Base-by-base conservation (phyloP, 1,139 yeast genomes). In the Kodamaea suecica region DNA sequence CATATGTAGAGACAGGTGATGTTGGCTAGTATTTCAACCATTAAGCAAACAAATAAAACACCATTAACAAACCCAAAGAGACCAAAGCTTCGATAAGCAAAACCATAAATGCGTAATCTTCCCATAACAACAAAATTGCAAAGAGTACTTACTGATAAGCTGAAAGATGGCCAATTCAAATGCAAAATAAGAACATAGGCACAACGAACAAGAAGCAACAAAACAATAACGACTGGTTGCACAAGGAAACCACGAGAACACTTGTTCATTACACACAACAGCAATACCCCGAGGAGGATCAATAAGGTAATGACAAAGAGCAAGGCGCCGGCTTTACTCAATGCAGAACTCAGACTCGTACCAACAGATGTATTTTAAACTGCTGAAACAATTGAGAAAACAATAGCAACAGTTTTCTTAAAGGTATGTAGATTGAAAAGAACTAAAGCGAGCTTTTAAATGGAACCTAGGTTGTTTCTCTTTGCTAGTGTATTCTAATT, bases 101-200 rank as follows among this genome's bases (percentile, higher is more conserved):
- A 1, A 37, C 53, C 39, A 52, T 23, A 29, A 50, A 51, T 7
- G 53, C 43, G 27, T 48, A 53, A 38, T 50, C 52, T 34, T 44
- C 37, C 38, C 43, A 52, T 44, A 11, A 56, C 57, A 26, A 42
- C 44, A 17, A 52, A 21, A 21, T 52, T 35, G n/a, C 43, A 33
- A 34, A 40, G 51, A 30, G 48, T 38, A 23, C 48, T 42, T 9
- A 51, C 45, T 8, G 33, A 27, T 50, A 40, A 21, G 39, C 36
- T 27, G 45, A 28, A 20, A 20, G 7, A n/a, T n/a, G n/a, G n/a
- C n/a, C n/a, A n/a, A n/a, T 9, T 41, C 33, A 36, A 51, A 48
- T 1, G 55, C 39, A 9, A 42, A 24, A 49, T 12, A 5, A 53
- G 29, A 13, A 50, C 40, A 33, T 49, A 53, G 17, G 38, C 16